Percentiles rank a stretch among this genome's conserved stretches.
phyloP scores from a whole-genome alignment of 2,329 filamentous ascomycete species.

The Aspergillus glaucus region DNA sequence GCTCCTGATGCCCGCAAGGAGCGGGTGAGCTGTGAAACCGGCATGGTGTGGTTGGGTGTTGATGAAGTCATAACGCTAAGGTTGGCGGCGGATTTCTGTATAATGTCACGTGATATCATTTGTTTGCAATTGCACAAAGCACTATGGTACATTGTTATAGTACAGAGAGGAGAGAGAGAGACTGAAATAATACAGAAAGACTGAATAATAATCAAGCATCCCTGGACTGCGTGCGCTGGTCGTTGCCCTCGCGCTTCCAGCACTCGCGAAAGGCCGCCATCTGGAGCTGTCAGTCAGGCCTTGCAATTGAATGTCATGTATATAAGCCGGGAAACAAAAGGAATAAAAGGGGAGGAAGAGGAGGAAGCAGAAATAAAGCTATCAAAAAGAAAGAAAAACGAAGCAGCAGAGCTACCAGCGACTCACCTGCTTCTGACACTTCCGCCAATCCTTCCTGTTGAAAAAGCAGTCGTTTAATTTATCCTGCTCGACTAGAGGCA shows the following conservation, averaged over 20 bases:
- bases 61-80: slow-evolving; percentile 7
- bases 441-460: slow-evolving; percentile 92
- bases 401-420: neutral
- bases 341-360: neutral
- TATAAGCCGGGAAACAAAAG: neutral
- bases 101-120: slow-evolving; percentile 19
- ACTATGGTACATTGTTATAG: slow-evolving; percentile 1
- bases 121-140: neutral
- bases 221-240: slow-evolving; percentile 71
- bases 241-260: slow-evolving; percentile 86
- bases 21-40: slow-evolving; percentile 14
- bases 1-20: slow-evolving; percentile 14
- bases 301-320: neutral
- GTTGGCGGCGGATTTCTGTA: slow-evolving; percentile 3
- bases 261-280: slow-evolving; percentile 86
- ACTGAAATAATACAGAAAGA: neutral
- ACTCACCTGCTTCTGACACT: slow-evolving; percentile 79
- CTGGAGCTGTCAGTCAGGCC: slow-evolving; percentile 42
- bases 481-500: slow-evolving; percentile 66
- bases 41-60: slow-evolving; percentile 11
- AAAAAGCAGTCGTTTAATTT: slow-evolving; percentile 94
- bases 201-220: slow-evolving; percentile 46
- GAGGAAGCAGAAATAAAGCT: neutral
- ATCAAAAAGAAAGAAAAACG: neutral
- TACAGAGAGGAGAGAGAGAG: slow-evolving; percentile 3